Evolutionary conservation across 1,139 yeast genomes (phyloP).

Genomic region (Debaryomyces psychrophilus): DNA sequence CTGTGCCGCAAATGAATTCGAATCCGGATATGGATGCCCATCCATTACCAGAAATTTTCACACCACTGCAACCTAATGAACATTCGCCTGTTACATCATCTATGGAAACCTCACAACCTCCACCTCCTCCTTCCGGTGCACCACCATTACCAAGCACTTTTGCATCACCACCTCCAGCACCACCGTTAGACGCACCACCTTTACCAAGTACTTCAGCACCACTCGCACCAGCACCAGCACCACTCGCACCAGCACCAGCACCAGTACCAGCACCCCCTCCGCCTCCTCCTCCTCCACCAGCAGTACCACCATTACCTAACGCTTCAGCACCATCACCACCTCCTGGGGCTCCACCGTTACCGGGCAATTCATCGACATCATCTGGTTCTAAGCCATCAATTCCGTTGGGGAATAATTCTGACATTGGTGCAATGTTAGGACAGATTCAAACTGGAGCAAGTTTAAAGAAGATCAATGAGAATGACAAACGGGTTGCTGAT

Average conservation of each 20-base stretch:
- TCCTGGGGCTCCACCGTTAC: conserved; percentile 24
- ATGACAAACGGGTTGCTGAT: conserved; percentile 46
- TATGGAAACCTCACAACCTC: conserved; percentile 15
- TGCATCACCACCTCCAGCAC: conserved; percentile 26
- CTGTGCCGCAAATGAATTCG: conserved; percentile 17
- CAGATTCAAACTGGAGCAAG: conserved; percentile 58
- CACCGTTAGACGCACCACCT: conserved; percentile 29
- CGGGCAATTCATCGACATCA: conserved; percentile 16
- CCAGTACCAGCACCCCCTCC: too few relatives aligned
- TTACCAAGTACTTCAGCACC: conserved; percentile 25
- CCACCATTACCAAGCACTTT: conserved; percentile 16
- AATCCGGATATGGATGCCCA: conserved; percentile 20
- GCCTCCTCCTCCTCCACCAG: conserved; percentile 26
- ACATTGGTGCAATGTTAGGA: conserved; percentile 53
- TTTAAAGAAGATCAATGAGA: conserved; percentile 51
- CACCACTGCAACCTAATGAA: conserved; percentile 13
- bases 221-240: conserved; percentile 30
- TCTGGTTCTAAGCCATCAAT: conserved; percentile 20
- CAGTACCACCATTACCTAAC: conserved; percentile 34
- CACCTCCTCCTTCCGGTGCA: conserved; percentile 23
- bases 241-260: conserved; percentile 27
- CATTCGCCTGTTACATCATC: too few relatives aligned
- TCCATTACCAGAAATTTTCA: conserved; percentile 20
- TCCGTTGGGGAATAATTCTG: conserved; percentile 27
- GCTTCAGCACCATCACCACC: conserved; percentile 30